Base-by-base conservation (phyloP, 306 rosid species). In the Argentina anserina region DNA sequence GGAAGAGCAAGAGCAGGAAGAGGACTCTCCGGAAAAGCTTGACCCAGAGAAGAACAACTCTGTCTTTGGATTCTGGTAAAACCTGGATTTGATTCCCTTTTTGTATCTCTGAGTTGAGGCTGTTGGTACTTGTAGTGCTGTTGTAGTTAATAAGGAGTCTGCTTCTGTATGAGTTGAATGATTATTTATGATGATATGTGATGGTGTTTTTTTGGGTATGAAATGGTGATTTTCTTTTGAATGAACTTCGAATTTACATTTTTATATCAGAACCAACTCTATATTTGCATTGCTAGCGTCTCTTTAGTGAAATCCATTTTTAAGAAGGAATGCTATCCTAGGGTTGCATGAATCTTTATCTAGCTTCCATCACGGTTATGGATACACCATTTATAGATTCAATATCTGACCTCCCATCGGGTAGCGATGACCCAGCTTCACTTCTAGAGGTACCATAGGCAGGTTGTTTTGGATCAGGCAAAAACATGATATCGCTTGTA, bases 1-100 rank as follows among this genome's bases (percentile, higher is more conserved):
- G 43, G 82, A 81, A 33, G 81, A 81, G 67, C 75, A 71, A 40
- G 75, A 75, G 73, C 81, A 81, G 9, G 78, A 81, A 65, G 79
- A 81, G 71, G 85, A 81, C 18, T 60, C 67, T 74, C 79, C 75
- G 20, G 83, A 80, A 14, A 75, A 70, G 80, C 65, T 63, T 25
- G 80, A 75, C 69, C 80, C 72, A 61, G 76, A 80, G 9, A 62
- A 73, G 59, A 71, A 71, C 36, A 39, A 41, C 26, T 13, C 40
- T 18, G 41, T 26, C 23, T 34, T 28, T 70, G 72, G 56, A 20
- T n/a, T 67, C 72, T 45, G 26, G 17, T 46, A 26, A 40, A 29
- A 20, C 18, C 39, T 15, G 3, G 50, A 4, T 37, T 69, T 55
- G 12, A 6, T 47, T 2, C 47, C n/a, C 70, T 7, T 52, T 50